These are phyloP conservation scores for Entrophospora sp. DNA, from an alignment of 192 early-diverging fungal genomes.

Conservation along the genomic window DNA sequence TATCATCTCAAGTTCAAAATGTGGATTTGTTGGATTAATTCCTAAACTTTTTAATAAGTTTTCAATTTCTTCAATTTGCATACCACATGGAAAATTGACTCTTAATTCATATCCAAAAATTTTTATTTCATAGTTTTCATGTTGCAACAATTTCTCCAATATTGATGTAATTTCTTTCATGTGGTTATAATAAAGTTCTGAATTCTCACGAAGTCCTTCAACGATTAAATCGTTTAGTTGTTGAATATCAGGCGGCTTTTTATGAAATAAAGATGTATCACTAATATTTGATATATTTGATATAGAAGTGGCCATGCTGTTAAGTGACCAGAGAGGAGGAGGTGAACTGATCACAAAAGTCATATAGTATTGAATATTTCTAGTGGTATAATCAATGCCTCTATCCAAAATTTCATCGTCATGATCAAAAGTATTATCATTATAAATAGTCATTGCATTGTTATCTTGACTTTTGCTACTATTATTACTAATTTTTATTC, in stretches of 20 bases:
- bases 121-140: neutral
- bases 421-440: too few relatives aligned
- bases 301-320: neutral
- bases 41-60: neutral
- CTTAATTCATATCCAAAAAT: neutral
- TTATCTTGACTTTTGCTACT: too few relatives aligned
- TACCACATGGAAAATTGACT: neutral
- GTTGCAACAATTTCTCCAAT: neutral
- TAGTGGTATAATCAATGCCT: too few relatives aligned
- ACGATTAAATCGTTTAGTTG: neutral
- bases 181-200: neutral
- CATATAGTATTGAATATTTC: neutral
- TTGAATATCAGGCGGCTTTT: neutral
- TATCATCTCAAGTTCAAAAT: neutral
- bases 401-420: neutral
- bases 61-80: neutral
- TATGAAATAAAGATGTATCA: neutral
- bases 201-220: neutral
- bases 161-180: conserved; percentile 2
- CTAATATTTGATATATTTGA: neutral
- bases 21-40: neutral
- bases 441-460: too few relatives aligned
- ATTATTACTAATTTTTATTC: neutral
- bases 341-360: neutral
- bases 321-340: neutral